Base-by-base conservation (phyloP, 139 green algal genomes). In the Pseudopediastrum boryanum region DNA sequence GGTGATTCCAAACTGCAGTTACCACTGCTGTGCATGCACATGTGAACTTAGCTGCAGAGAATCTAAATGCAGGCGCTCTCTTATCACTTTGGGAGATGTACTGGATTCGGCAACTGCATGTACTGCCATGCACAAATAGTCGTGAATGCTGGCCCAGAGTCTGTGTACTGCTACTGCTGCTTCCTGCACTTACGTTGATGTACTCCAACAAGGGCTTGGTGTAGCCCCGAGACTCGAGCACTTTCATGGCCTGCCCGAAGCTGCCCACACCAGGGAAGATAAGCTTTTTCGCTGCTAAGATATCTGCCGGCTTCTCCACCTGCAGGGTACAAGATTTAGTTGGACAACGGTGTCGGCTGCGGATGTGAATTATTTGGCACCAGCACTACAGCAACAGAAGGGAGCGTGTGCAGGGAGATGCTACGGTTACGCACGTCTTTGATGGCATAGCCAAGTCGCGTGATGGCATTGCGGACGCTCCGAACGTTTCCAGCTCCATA, bases 401-500 rank as follows among this genome's bases (percentile, higher is more conserved):
- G 48, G 48, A 58, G 19, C 48, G 21, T 16, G 48, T 21, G 21
- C 48, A 58, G 19, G 48, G 25, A 51, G 10, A 48, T 58, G 35
- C 58, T 29, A n/a, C 69, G 23, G 27, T 48, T 21, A 67, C 86
- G 87, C 59, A 98, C 96, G 46, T 99, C 94, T 46, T 91, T 95
- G 67, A 99, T 90, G 0, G 79, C 87, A 83, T 93, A 99, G 2
- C 96, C 96, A 0, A 98, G 86, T 77, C 89, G 87, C 44, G 89
- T 93, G 85, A 99, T 94, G 31, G 97, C 97, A 80, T 99, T 99
- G 23, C 94, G 85, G 25, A 99, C 90, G 80, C 89, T 96, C 41
- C 97, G 91, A 3, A 99, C 96, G 70, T 99, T 99, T 21, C 97
- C 97, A 5, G 96, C 97, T 8, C 97, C 97, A 82, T 99, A 99